Evolutionary conservation across 139 green algal species (phyloP), one percentile per base, ranked within the genome.

Genomic region (Chara braunii): DNA sequence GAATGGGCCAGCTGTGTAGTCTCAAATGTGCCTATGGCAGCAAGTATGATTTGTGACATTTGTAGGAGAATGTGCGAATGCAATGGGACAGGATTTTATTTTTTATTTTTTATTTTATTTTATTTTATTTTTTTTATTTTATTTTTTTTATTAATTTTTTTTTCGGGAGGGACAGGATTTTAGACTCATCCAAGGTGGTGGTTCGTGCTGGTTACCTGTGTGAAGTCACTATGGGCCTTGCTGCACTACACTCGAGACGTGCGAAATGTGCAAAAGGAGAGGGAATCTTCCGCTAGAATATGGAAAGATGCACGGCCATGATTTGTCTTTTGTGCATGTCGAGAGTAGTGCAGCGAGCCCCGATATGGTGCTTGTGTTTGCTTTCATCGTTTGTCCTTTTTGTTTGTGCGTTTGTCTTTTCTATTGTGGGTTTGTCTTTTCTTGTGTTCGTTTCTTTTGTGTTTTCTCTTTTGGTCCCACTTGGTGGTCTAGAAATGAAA

Each of bases 71-170:
- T 29, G 40, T 29, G 18, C 18, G 40, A 29, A 48, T 18, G 40
- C 18, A n/a, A 48, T 48, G 40, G 18, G 18, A 48, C n/a, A 18
- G 18, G 18, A 48, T 48, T 18, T n/a, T n/a, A 26, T 55, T 7
- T 7, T 7, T 7, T 55, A 28, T 5, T 55, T 7, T 55, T 55
- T 55, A 28, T 55, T 55, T 7, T 55, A 7, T 55, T 31, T 55
- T 7, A 7, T 31, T 55, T 7, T 55, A 28, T 55, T 55, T n/a
- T n/a, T n/a, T n/a, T n/a, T n/a, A n/a, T n/a, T n/a, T n/a, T n/a
- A n/a, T 55, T 55, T 55, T 55, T 7, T 55, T 31, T 55, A 28
- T n/a, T n/a, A n/a, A n/a, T n/a, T 7, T 40, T 7, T 55, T 55
- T 31, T 7, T 55, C 18, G n/a, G 40, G n/a, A 18, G n/a, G 18